Evolutionary conservation across 169 alveolate species (phyloP).

Genomic region (Plasmodium relictum): DNA sequence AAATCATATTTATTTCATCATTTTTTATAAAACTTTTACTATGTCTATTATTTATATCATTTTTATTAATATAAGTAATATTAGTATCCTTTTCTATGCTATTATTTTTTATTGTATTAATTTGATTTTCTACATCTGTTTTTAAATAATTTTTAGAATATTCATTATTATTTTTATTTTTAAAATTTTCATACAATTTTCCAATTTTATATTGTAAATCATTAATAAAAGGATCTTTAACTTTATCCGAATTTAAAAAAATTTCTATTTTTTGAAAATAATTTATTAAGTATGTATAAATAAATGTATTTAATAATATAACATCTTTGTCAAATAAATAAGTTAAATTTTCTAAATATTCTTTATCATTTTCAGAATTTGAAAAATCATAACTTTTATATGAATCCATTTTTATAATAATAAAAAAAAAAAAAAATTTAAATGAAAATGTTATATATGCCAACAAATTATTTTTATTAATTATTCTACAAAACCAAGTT

Average conservation of each 20-base stretch:
- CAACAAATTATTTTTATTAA: too few relatives aligned
- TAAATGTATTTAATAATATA: conserved; percentile 23
- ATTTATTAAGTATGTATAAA: conserved; percentile 20
- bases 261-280: conserved; percentile 23
- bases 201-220: conserved; percentile 8
- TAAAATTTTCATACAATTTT: neutral
- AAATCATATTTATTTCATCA: neutral
- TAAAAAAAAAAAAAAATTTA: too few relatives aligned
- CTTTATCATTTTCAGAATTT: neutral
- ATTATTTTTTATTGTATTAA: too few relatives aligned
- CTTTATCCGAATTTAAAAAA: conserved; percentile 10
- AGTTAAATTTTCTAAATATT: conserved; percentile 1
- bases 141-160: too few relatives aligned
- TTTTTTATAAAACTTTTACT: neutral
- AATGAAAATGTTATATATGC: too few relatives aligned
- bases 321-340: conserved; percentile 23
- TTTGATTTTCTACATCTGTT: too few relatives aligned
- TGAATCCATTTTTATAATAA: too few relatives aligned
- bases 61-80: neutral
- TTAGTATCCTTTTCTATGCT: too few relatives aligned
- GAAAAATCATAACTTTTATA: too few relatives aligned
- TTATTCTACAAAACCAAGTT: too few relatives aligned
- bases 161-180: too few relatives aligned
- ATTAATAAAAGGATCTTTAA: conserved; percentile 16
- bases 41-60: neutral